These are phyloP conservation scores for Blumeria hordei DNA, from an alignment of 2,329 filamentous ascomycete species.

Conservation along the genomic window DNA sequence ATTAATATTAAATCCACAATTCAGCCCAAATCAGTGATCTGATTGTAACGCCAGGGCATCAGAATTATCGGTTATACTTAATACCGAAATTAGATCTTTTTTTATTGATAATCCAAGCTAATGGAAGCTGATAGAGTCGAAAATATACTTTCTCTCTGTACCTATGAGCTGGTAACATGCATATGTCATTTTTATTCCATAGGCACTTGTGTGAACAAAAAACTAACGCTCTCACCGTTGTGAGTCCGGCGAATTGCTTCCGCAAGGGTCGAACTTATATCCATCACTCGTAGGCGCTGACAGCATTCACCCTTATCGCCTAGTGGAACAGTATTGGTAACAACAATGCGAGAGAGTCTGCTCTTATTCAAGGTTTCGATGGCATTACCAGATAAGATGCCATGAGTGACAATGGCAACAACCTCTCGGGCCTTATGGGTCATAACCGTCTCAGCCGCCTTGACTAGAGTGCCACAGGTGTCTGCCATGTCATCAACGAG, in stretches of 20 bases:
- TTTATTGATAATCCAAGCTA: too few species aligned
- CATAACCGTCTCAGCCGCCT: slow-evolving; percentile 75
- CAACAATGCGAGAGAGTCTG: slow-evolving; percentile 53
- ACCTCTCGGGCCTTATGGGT: slow-evolving; percentile 70
- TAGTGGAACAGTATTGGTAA: slow-evolving; percentile 72
- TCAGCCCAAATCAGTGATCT: too few species aligned
- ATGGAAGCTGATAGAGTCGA: too few species aligned
- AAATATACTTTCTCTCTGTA: too few species aligned
- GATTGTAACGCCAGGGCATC: too few species aligned
- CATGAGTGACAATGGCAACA: slow-evolving; percentile 87
- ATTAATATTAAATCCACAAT: too few species aligned
- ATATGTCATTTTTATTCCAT: slow-evolving; percentile 15
- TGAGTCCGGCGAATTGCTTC: slow-evolving; percentile 46
- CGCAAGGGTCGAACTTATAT: slow-evolving; percentile 66
- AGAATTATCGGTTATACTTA: too few species aligned
- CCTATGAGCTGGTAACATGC: too few species aligned
- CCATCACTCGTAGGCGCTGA: slow-evolving; percentile 66
- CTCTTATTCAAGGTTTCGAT: slow-evolving; percentile 52
- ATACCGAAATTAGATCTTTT: too few species aligned
- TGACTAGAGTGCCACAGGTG: slow-evolving; percentile 70
- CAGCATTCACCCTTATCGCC: slow-evolving; percentile 60
- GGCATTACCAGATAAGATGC: slow-evolving; percentile 69
- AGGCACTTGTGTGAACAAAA: slow-evolving; percentile 43
- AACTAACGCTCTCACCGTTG: slow-evolving; percentile 43
- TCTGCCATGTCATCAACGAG: slow-evolving; percentile 97